Conservation (phyloP, 495 filamentous ascomycete species). For the Chaetomidium leptoderma region DNA sequence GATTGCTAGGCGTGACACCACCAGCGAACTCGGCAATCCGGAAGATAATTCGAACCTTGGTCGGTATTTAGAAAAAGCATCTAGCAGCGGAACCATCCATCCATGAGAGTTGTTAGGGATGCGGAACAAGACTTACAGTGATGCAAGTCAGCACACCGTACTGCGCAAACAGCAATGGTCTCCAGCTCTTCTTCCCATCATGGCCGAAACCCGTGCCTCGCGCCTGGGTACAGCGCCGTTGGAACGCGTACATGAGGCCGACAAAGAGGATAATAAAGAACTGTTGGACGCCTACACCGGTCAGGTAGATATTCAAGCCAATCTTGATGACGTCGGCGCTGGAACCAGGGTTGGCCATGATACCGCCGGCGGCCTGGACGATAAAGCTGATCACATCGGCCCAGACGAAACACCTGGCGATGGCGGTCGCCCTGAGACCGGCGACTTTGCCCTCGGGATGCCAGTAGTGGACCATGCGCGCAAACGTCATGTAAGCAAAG, state of each 20-base stretch:
- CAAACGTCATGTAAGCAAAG: conserved; percentile 65
- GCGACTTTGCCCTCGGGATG: conserved; percentile 44
- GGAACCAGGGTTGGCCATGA: conserved; percentile 33
- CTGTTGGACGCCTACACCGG: conserved; percentile 57
- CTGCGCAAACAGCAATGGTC: conserved; percentile 43
- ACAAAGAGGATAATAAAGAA: conserved; percentile 55
- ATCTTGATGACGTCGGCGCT: conserved; percentile 22
- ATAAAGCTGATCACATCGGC: conserved; percentile 62
- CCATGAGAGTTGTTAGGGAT: no score
- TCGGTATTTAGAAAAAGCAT: no score
- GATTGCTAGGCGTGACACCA: conserved; percentile 37
- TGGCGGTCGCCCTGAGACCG: conserved; percentile 46
- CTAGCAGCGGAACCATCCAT: no score
- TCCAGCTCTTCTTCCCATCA: conserved; percentile 35
- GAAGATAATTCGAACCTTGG: no score
- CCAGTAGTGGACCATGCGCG: conserved; percentile 58
- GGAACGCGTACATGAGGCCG: conserved; percentile 46
- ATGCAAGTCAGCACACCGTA: conserved; percentile 52
- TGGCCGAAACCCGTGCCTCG: no score
- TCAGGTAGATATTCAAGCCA: conserved; percentile 58
- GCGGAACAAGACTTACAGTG: conserved; percentile 48
- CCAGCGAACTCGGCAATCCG: conserved; percentile 53
- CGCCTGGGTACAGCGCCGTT: conserved; percentile 27
- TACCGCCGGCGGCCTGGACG: conserved; percentile 54
- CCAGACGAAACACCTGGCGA: conserved; percentile 56